Conservation (phyloP, 139 green algal genomes). For the Picochlorum sp. region DNA sequence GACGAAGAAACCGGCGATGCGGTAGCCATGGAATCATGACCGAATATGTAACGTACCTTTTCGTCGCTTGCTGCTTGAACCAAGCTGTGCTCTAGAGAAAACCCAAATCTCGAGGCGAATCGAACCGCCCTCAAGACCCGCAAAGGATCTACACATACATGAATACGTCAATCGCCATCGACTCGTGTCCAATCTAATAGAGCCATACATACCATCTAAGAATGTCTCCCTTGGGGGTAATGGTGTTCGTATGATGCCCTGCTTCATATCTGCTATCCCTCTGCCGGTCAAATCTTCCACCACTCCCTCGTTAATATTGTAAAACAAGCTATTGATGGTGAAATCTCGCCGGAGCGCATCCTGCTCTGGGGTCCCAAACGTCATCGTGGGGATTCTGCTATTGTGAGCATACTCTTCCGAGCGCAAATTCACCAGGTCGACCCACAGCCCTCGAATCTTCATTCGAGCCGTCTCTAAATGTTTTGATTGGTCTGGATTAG, state of each 20-base stretch:
- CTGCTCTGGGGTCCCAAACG: constrained; percentile 74
- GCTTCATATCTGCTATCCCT: constrained; percentile 72
- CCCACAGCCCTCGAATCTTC: constrained; percentile 49
- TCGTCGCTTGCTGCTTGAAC: constrained; percentile 49
- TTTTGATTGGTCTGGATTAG: constrained; percentile 97
- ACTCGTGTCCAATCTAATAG: not conserved
- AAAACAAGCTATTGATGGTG: constrained; percentile 96
- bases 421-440: constrained; percentile 97
- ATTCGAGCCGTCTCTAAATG: constrained; percentile 96
- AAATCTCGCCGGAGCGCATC: constrained; percentile 83
- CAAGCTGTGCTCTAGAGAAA: constrained; percentile 71
- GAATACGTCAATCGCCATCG: constrained; percentile 18
- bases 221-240: constrained; percentile 83
- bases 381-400: constrained; percentile 82
- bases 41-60: not conserved
- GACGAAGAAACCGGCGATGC: not conserved
- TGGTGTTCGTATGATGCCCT: constrained; percentile 85
- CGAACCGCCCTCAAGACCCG: constrained; percentile 82
- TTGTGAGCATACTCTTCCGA: constrained; percentile 83
- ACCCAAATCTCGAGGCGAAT: constrained; percentile 82
- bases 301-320: constrained; percentile 81
- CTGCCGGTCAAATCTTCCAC: constrained; percentile 86
- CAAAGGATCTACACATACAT: constrained; percentile 61
- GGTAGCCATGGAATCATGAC: not conserved
- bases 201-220: constrained; percentile 46